Conservation (phyloP, 2,329 filamentous ascomycete genomes). For the Calcarisporium arbuscula region DNA sequence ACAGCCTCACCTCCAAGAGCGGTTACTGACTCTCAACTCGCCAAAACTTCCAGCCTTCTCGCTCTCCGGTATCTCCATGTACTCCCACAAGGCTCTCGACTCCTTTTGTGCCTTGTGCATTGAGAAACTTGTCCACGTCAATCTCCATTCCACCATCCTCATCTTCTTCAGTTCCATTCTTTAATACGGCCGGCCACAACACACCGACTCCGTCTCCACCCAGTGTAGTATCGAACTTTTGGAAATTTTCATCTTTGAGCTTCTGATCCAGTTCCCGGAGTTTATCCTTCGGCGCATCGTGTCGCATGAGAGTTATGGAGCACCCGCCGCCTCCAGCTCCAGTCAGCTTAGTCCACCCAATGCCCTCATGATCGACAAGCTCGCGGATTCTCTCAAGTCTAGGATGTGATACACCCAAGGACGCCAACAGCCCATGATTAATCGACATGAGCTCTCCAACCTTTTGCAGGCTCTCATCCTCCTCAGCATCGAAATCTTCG, state of each 20-base stretch:
- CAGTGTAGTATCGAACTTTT: constrained; percentile 80
- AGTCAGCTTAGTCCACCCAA: constrained; percentile 96
- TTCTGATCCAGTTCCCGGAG: constrained; percentile 58
- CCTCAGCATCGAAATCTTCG: constrained; percentile 61
- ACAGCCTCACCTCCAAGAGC: too few relatives aligned
- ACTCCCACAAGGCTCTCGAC: constrained; percentile 86
- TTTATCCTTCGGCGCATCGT: constrained; percentile 49
- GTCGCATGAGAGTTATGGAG: constrained; percentile 82
- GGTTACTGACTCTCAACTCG: constrained; percentile 49
- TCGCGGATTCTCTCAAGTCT: constrained; percentile 87
- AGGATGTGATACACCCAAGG: constrained; percentile 90
- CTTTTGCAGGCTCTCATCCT: constrained; percentile 58
- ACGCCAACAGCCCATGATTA: constrained; percentile 88
- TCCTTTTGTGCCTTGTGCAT: constrained; percentile 74
- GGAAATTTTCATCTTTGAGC: constrained; percentile 67
- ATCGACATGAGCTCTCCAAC: constrained; percentile 86
- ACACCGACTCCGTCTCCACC: constrained; percentile 93
- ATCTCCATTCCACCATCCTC: constrained; percentile 84
- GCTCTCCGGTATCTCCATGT: constrained; percentile 57
- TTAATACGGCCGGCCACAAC: constrained; percentile 84
- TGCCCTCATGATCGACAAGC: constrained; percentile 78
- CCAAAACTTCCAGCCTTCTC: constrained; percentile 87
- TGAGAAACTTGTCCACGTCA: constrained; percentile 75
- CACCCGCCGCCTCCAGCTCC: constrained; percentile 94
- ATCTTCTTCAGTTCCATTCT: constrained; percentile 75